Conservation (phyloP, 768 basidiomycete genomes). For the Xerocomus spinulosus region DNA sequence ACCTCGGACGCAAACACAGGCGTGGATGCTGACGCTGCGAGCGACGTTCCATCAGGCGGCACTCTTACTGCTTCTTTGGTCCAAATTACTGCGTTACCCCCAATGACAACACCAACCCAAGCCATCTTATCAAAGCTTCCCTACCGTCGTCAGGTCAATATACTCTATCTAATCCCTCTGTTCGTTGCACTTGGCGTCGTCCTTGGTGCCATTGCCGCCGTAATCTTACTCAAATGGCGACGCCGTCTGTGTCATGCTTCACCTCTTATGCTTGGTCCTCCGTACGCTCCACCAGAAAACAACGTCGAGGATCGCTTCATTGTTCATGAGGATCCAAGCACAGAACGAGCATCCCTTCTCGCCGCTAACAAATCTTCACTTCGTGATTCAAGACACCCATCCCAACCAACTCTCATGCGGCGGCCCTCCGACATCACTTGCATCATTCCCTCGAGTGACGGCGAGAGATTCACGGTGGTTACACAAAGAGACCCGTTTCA, state of each 20-base stretch:
- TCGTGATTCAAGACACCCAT: conserved; percentile 25
- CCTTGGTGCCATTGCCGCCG: conserved; percentile 17
- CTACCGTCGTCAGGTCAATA: conserved; percentile 21
- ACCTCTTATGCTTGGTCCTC: conserved; percentile 23
- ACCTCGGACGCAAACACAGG: not conserved
- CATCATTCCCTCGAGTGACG: conserved; percentile 22
- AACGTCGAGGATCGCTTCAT: conserved; percentile 14
- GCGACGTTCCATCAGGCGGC: conserved; percentile 4
- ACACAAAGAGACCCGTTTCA: conserved; percentile 23
- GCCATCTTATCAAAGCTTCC: conserved; percentile 14
- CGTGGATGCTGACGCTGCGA: not conserved
- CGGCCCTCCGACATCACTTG: conserved; percentile 1
- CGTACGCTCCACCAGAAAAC: conserved; percentile 20
- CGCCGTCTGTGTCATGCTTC: conserved; percentile 9
- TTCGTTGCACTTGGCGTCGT: conserved; percentile 24
- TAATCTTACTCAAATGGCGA: conserved; percentile 12
- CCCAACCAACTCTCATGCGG: conserved; percentile 14
- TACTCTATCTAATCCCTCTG: conserved; percentile 25
- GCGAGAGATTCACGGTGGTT: conserved; percentile 23
- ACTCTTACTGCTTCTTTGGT: conserved; percentile 21
- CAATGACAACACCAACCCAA: conserved; percentile 15
- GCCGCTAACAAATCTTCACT: conserved; percentile 25
- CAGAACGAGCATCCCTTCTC: conserved; percentile 26
- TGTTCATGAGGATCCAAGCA: conserved; percentile 18
- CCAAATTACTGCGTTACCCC: conserved; percentile 33